Percentiles rank a stretch among this genome's conserved stretches.
These are phyloP conservation scores for Apiospora pterosperma DNA, from an alignment of 2,329 filamentous ascomycete genomes.

Conservation along the genomic window DNA sequence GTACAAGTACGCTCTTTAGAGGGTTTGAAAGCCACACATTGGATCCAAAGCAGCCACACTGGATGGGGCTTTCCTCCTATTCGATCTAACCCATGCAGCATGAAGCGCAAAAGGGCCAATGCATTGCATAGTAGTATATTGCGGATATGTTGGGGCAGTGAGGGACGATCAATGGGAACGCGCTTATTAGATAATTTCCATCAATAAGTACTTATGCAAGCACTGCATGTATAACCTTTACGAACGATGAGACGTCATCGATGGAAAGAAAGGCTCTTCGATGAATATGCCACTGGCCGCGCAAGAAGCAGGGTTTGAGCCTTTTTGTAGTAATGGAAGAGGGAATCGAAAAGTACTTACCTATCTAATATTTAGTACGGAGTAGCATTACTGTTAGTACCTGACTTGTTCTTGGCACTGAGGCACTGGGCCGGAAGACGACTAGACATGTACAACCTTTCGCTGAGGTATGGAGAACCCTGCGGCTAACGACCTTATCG, in stretches of 20 bases:
- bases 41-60: not conserved
- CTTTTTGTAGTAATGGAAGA: not conserved
- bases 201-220: not conserved
- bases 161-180: not conserved
- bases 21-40: not conserved
- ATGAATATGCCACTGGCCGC: not conserved
- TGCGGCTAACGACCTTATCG: not conserved
- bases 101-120: not conserved
- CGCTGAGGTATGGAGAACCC: not conserved
- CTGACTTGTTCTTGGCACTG: not conserved
- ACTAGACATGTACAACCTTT: slow-evolving; percentile 1
- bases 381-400: not conserved
- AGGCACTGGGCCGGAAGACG: not conserved
- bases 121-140: not conserved
- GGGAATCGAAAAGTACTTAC: not conserved
- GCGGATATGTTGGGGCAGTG: slow-evolving; percentile 1
- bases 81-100: not conserved
- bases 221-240: no score
- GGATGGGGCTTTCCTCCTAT: not conserved
- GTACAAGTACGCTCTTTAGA: not conserved
- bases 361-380: no score
- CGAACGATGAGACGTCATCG: not conserved
- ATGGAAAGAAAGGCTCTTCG: not conserved
- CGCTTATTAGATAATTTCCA: slow-evolving; percentile 1
- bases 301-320: not conserved